Evolutionary conservation across 768 basidiomycete genomes (phyloP), one percentile per base, ranked within the genome.

Genomic region (Mycena crocata): DNA sequence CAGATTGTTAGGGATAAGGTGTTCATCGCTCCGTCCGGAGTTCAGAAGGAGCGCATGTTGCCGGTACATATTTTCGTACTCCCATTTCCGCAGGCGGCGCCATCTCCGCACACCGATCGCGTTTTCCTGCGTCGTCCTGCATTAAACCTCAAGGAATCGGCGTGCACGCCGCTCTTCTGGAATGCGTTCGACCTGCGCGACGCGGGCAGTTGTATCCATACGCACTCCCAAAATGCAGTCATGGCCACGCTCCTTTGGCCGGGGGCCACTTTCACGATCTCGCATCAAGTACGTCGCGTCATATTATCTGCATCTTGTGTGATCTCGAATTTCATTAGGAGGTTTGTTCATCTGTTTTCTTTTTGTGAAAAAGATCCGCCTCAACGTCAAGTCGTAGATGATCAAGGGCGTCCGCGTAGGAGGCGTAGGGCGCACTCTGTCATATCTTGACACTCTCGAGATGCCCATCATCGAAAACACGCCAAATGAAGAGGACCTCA

Each of bases 381-480:
- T 62, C 55, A 69, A 52, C 15, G 34, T n/a, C 10, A 12, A 1
- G 55, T 26, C 24, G 26, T 56, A 96, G 89, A 96, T 96, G 95
- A 96, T 96, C 76, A 96, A 96, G 76, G 95, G 94, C 26, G 87
- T 96, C 46, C 86, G 93, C 13, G 75, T 89, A 19, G 92, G 87
- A 7, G 94, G 95, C 14, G 89, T 84, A n/a, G 93, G 92, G 1
- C 77, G 80, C n/a, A 86, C 93, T 0, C 75, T 95, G 67, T 90
- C 92, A 1, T 96, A 94, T 77, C 87, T 94, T 57, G 93, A 96
- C 77, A 95, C 93, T 5, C 85, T 96, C 12, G 89, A 88, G 56
- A 81, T 96, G 2, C 95, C 94, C 0, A 95, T 96, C 73, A 96
- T 96, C 65, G 91, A 94, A 71, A 96, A 96, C 73, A 96, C 95